phyloP scores from a whole-genome alignment of 2,329 filamentous ascomycete species.

The Sclerotinia minor region DNA sequence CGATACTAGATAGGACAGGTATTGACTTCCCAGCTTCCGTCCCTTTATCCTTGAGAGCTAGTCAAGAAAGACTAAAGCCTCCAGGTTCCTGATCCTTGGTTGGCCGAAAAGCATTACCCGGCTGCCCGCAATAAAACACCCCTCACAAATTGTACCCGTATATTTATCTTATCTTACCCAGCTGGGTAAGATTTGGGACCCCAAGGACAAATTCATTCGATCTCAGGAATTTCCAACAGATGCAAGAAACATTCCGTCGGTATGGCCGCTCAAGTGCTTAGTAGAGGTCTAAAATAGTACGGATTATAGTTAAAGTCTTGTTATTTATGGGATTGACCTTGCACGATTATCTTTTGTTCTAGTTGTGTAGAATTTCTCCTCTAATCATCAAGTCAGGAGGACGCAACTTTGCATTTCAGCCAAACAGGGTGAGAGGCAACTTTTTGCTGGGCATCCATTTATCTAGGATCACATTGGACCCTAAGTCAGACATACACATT shows the following conservation, averaged over 20 bases:
- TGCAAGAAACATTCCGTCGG: slow-evolving; percentile 22
- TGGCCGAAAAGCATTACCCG: slow-evolving; percentile 10
- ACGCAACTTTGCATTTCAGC: background rate
- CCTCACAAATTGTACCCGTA: slow-evolving; percentile 4
- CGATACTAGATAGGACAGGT: no score
- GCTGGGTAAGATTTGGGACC: slow-evolving; percentile 14
- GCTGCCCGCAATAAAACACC: slow-evolving; percentile 13
- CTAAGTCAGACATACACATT: background rate
- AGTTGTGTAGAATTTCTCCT: background rate
- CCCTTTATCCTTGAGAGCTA: slow-evolving; percentile 1
- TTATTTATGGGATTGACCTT: background rate
- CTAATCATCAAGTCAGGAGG: slow-evolving; percentile 10
- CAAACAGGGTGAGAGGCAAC: slow-evolving; percentile 5
- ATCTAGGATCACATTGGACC: background rate
- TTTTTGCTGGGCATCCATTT: slow-evolving; percentile 7
- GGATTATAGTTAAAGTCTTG: background rate
- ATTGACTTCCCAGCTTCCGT: slow-evolving; percentile 1
- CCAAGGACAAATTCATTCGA: slow-evolving; percentile 14
- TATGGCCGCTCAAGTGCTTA: slow-evolving; percentile 18
- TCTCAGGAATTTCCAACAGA: slow-evolving; percentile 18
- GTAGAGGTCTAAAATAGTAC: background rate
- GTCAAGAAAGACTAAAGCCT: background rate
- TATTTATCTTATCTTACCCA: slow-evolving; percentile 13
- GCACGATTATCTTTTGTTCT: background rate
- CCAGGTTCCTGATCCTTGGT: slow-evolving; percentile 1